A percentile compares a stretch with the other conserved stretches of the same genome.
Conservation (phyloP, 495 filamentous ascomycete species). For the Penicillium roqueforti region DNA sequence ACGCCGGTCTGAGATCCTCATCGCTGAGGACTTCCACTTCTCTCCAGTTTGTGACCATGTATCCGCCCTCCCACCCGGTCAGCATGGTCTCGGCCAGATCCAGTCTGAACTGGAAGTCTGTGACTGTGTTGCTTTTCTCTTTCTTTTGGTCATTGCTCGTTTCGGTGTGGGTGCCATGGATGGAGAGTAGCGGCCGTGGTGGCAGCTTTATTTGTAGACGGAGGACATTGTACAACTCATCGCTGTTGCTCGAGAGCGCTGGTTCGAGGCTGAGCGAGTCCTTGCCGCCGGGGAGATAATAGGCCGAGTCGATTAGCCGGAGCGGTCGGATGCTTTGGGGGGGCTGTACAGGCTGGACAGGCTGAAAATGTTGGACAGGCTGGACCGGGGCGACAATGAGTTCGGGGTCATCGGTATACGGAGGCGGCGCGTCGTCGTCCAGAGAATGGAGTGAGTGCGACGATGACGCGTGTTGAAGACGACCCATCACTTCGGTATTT, state of each 20-base stretch:
- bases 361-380: background rate
- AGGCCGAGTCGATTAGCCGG: slow-evolving; percentile 20
- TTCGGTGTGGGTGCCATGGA: slow-evolving; percentile 35
- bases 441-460: slow-evolving; percentile 25
- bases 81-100: slow-evolving; percentile 35
- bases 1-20: slow-evolving; percentile 24
- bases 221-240: slow-evolving; percentile 26
- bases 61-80: slow-evolving; percentile 24
- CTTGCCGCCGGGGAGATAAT: slow-evolving; percentile 15
- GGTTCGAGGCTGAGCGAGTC: slow-evolving; percentile 26
- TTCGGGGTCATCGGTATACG: slow-evolving; percentile 24
- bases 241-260: slow-evolving; percentile 19
- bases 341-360: background rate
- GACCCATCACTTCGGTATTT: slow-evolving; percentile 16
- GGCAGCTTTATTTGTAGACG: slow-evolving; percentile 33
- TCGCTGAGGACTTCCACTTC: slow-evolving; percentile 24
- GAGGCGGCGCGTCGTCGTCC: slow-evolving; percentile 22
- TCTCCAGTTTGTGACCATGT: slow-evolving; percentile 15
- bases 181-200: slow-evolving; percentile 30
- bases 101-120: slow-evolving; percentile 40
- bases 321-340: slow-evolving; percentile 7
- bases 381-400: background rate
- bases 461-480: slow-evolving; percentile 11
- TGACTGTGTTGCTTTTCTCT: slow-evolving; percentile 25
- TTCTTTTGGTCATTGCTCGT: slow-evolving; percentile 25